These are phyloP conservation scores for Lodderomyces beijingensis DNA, from an alignment of 1,139 yeast species.

Conservation along the genomic window DNA sequence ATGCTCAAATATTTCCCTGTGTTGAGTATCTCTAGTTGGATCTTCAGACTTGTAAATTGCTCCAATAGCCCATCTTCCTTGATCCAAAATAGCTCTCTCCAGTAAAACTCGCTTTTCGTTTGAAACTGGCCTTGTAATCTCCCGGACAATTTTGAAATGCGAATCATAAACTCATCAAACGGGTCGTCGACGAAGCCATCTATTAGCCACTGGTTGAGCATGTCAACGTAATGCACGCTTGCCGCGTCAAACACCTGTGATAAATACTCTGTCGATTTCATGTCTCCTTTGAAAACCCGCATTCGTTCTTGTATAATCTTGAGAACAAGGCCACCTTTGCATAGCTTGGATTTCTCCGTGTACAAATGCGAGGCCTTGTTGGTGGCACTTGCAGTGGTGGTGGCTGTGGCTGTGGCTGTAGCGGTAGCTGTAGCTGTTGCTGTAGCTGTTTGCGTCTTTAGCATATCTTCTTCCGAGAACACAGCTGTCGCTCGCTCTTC, in stretches of 20 bases:
- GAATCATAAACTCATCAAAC: constrained; percentile 75
- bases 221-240: constrained; percentile 58
- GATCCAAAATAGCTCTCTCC: constrained; percentile 81
- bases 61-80: constrained; percentile 72
- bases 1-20: constrained; percentile 87
- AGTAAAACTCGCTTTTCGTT: constrained; percentile 65
- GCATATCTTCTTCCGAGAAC: background rate
- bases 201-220: constrained; percentile 75
- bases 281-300: constrained; percentile 62
- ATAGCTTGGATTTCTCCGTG: constrained; percentile 37
- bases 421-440: background rate
- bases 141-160: constrained; percentile 35
- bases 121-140: constrained; percentile 34
- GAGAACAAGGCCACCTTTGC: constrained; percentile 68
- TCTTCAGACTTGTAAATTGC: constrained; percentile 52
- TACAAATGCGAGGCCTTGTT: constrained; percentile 6
- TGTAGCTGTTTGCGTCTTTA: too few relatives aligned
- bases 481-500: constrained; percentile 10
- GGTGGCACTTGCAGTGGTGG: background rate
- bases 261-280: constrained; percentile 50
- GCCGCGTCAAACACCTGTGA: constrained; percentile 51
- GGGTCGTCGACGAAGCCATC: constrained; percentile 77
- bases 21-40: constrained; percentile 62
- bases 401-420: background rate
- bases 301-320: constrained; percentile 58